phyloP scores from a whole-genome alignment of 139 green algal species.

The Chlamydomonas sp. region DNA sequence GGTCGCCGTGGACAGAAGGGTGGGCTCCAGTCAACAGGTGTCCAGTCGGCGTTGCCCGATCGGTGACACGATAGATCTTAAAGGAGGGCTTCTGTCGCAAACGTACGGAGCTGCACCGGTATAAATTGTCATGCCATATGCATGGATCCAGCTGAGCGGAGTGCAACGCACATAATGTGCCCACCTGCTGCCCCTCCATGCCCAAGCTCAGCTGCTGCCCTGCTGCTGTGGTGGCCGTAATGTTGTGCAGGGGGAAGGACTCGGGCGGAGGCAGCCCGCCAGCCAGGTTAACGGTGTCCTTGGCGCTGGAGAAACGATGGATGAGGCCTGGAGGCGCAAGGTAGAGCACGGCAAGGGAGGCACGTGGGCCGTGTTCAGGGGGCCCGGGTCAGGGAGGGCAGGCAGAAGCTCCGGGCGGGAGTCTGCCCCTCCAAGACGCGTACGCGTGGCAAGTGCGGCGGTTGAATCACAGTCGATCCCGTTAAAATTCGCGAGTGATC shows the following conservation, averaged over 20 bases:
- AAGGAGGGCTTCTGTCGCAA: neutral
- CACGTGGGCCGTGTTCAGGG: too few species aligned
- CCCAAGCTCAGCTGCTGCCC: neutral
- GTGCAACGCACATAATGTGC: neutral
- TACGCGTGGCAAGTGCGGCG: too few species aligned
- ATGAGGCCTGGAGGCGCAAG: slow-evolving; percentile 8
- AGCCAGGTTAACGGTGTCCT: slow-evolving; percentile 13
- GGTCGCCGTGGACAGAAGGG: neutral
- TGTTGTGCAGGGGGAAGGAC: neutral
- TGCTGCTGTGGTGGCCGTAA: neutral
- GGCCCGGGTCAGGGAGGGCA: too few species aligned
- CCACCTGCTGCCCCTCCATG: slow-evolving; percentile 2
- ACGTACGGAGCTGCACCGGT: neutral
- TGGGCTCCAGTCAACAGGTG: too few species aligned
- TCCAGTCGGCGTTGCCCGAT: too few species aligned
- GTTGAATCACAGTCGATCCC: too few species aligned
- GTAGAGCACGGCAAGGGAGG: too few species aligned
- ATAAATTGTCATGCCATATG: neutral
- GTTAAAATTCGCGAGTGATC: too few species aligned
- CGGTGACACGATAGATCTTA: too few species aligned
- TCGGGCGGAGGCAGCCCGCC: slow-evolving; percentile 15
- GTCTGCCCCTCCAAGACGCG: too few species aligned
- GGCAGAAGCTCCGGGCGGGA: too few species aligned
- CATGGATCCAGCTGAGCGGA: neutral
- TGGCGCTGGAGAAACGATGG: slow-evolving; percentile 13